Percentiles rank a stretch among this genome's conserved stretches.
phyloP scores from a whole-genome alignment of 108 stramenopile genomes.

The Seminavis robusta region DNA sequence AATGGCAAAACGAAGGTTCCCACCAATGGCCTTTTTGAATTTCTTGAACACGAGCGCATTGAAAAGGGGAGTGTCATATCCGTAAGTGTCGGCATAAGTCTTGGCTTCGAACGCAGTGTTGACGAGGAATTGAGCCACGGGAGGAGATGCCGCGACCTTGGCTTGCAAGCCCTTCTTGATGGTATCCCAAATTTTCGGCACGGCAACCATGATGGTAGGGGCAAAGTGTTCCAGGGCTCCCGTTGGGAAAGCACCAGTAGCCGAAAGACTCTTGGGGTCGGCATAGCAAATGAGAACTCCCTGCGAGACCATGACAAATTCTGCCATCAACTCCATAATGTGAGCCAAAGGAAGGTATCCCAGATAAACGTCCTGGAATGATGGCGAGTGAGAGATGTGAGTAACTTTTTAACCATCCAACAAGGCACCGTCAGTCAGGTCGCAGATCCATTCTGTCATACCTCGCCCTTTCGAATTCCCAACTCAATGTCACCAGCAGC shows the following conservation, averaged over 20 bases:
- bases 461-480: slow-evolving; percentile 24
- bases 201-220: slow-evolving; percentile 85
- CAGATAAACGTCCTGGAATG: slow-evolving; percentile 29
- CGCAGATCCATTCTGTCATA: slow-evolving; percentile 63
- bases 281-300: slow-evolving; percentile 80
- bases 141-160: slow-evolving; percentile 65
- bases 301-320: slow-evolving; percentile 54
- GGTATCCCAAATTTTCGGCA: slow-evolving; percentile 94
- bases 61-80: slow-evolving; percentile 85
- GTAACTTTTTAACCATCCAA: neutral
- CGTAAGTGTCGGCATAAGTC: slow-evolving; percentile 58
- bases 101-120: slow-evolving; percentile 67
- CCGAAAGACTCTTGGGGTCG: slow-evolving; percentile 78
- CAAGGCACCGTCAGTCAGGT: slow-evolving; percentile 20
- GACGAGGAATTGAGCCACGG: slow-evolving; percentile 63
- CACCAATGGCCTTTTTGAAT: slow-evolving; percentile 78
- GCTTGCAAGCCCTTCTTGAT: slow-evolving; percentile 89
- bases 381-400: neutral
- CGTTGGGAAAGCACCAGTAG: slow-evolving; percentile 79
- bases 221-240: slow-evolving; percentile 81
- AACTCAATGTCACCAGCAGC: slow-evolving; percentile 37
- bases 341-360: slow-evolving; percentile 77
- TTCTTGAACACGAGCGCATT: slow-evolving; percentile 88
- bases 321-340: slow-evolving; percentile 87
- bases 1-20: slow-evolving; percentile 65